Conservation (phyloP, 2,329 filamentous ascomycete species). For the Aspergillus oerlinghausenensis region DNA sequence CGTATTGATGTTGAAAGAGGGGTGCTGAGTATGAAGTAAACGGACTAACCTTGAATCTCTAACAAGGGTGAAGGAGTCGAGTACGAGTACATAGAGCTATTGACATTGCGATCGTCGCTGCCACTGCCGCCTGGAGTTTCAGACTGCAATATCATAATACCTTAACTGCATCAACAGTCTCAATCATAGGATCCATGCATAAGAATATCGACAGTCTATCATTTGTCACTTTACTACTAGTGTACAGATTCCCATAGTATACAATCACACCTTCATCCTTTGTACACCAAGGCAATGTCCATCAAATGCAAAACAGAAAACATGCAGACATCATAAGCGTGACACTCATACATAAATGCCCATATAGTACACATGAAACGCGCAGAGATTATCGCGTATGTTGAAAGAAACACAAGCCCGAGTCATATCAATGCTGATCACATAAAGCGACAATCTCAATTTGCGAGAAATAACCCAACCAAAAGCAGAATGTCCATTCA, state of each 20-base stretch:
- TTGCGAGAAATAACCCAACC: constrained; percentile 3
- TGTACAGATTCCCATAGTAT: background rate
- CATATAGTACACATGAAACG: background rate
- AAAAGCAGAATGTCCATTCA: constrained; percentile 11
- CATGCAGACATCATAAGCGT: background rate
- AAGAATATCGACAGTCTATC: background rate
- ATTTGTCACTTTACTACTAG: background rate
- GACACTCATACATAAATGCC: background rate
- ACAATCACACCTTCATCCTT: background rate
- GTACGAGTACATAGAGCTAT: background rate
- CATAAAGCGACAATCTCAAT: background rate
- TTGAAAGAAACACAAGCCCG: background rate
- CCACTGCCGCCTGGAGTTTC: background rate
- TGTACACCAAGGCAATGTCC: background rate
- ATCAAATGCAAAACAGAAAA: background rate
- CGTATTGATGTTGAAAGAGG: background rate
- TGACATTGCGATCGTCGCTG: background rate
- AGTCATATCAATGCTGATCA: background rate
- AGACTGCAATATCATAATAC: background rate
- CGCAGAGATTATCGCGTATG: background rate
- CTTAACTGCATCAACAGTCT: background rate
- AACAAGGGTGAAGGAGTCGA: background rate
- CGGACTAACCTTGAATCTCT: background rate
- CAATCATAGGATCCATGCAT: background rate
- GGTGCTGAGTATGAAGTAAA: background rate